These are phyloP conservation scores for Cyberlindnera mycetangii DNA, from an alignment of 805 yeast species.

Conservation along the genomic window DNA sequence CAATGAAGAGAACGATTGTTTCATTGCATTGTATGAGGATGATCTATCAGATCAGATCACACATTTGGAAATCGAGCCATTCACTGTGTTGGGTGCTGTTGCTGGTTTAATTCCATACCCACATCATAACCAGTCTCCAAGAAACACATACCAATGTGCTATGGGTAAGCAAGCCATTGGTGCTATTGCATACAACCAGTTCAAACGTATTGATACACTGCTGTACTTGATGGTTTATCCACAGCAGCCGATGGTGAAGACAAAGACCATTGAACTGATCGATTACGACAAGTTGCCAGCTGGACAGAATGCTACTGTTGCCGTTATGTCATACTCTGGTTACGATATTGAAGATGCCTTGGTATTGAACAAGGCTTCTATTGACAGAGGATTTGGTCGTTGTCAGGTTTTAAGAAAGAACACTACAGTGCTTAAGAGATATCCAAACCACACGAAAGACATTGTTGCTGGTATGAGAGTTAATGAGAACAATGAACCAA, in stretches of 20 bases:
- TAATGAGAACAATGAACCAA: conserved; percentile 75
- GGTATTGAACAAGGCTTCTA: conserved; percentile 87
- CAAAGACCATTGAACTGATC: conserved; percentile 92
- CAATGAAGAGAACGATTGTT: conserved; percentile 94
- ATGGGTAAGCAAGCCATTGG: conserved; percentile 99
- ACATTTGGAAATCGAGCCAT: conserved; percentile 94
- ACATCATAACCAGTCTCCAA: conserved; percentile 88
- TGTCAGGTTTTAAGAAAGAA: conserved; percentile 94
- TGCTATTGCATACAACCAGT: conserved; percentile 96
- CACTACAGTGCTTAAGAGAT: conserved; percentile 83
- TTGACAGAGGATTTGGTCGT: conserved; percentile 96
- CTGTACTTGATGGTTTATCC: conserved; percentile 97
- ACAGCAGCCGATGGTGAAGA: conserved; percentile 98
- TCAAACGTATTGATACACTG: conserved; percentile 91
- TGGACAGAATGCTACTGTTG: conserved; percentile 98
- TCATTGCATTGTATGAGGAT: conserved; percentile 86
- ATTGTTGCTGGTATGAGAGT: conserved; percentile 88
- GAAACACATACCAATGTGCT: conserved; percentile 92
- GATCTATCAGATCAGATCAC: conserved; percentile 56
- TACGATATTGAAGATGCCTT: conserved; percentile 99
- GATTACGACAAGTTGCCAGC: conserved; percentile 97
- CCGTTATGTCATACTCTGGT: conserved; percentile 98
- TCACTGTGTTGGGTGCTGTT: conserved; percentile 88
- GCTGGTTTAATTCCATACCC: conserved; percentile 93
- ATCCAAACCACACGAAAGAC: conserved; percentile 92